A percentile compares a stretch with the other conserved stretches of the same genome.
These are phyloP conservation scores for Thraustochytrium sp. DNA, from an alignment of 352 stramenopile genomes.

Conservation along the genomic window DNA sequence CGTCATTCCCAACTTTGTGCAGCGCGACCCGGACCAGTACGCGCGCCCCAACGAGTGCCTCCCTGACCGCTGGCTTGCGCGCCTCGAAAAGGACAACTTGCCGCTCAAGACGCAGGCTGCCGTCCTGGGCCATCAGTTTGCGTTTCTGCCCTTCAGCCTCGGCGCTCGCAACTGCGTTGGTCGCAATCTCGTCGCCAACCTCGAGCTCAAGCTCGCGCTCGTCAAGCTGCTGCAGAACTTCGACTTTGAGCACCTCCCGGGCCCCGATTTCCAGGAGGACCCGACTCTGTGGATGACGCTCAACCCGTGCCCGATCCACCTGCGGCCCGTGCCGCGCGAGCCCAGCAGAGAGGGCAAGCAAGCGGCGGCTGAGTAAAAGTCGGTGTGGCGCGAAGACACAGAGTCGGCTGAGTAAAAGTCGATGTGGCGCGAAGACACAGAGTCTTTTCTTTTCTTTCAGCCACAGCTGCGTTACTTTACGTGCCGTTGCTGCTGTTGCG, in stretches of 20 bases:
- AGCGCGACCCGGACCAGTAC: background rate
- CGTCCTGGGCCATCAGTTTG: background rate
- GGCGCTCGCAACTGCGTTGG: background rate
- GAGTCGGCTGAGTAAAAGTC: too few species aligned
- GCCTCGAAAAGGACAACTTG: background rate
- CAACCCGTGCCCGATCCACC: background rate
- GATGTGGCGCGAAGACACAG: too few species aligned
- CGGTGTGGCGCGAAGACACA: too few species aligned
- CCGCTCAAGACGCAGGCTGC: background rate
- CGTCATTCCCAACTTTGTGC: constrained; percentile 9
- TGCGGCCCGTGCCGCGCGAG: background rate
- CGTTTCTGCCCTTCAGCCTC: background rate
- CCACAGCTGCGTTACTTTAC: too few species aligned
- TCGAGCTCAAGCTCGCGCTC: too few species aligned
- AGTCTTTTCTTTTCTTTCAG: too few species aligned
- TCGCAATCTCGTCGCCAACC: background rate
- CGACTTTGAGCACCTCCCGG: background rate
- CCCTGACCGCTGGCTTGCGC: constrained; percentile 1
- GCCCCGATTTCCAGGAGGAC: background rate
- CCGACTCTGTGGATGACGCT: background rate
- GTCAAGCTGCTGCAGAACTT: too few species aligned
- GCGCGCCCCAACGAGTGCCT: background rate
- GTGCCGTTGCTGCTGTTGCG: too few species aligned
- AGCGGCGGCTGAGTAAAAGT: too few species aligned
- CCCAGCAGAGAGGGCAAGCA: too few species aligned